These are phyloP conservation scores for Thuidium tamariscinum DNA, from an alignment of 225 moss, liverwort and hornwort species.

Conservation along the genomic window DNA sequence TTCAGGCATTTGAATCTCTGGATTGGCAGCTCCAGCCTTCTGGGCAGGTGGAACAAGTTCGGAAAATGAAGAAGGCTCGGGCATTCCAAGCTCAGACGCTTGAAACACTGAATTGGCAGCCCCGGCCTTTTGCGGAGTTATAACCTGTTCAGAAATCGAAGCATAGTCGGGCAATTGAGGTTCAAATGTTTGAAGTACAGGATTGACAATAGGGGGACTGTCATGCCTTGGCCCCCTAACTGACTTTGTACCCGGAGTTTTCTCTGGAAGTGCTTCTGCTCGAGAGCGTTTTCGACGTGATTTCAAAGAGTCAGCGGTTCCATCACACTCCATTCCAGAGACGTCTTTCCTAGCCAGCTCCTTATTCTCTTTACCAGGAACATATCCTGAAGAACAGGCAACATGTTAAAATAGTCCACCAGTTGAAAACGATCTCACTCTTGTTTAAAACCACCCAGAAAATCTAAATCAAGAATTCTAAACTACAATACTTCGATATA, in stretches of 20 bases:
- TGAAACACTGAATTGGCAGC: neutral
- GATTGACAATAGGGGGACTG: neutral
- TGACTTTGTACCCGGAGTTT: neutral
- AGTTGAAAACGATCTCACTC: neutral
- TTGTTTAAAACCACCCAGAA: neutral
- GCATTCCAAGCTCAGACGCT: neutral
- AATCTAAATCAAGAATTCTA: neutral
- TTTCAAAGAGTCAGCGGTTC: neutral
- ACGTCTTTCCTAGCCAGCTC: neutral
- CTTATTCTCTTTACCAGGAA: slow-evolving; percentile 13
- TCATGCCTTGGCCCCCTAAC: neutral
- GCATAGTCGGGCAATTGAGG: neutral
- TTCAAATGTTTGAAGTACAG: neutral
- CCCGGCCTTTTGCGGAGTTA: neutral
- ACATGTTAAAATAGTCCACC: neutral
- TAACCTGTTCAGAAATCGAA: neutral
- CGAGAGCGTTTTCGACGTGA: slow-evolving; percentile 8
- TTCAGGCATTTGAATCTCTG: neutral
- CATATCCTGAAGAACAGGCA: neutral
- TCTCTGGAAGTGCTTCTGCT: neutral
- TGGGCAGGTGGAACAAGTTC: neutral
- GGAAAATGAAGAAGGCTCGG: neutral
- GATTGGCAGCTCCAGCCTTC: neutral
- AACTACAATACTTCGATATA: neutral
- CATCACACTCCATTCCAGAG: neutral